phyloP scores from a whole-genome alignment of 805 yeast species.

The Metschnikowia santaceciliae region DNA sequence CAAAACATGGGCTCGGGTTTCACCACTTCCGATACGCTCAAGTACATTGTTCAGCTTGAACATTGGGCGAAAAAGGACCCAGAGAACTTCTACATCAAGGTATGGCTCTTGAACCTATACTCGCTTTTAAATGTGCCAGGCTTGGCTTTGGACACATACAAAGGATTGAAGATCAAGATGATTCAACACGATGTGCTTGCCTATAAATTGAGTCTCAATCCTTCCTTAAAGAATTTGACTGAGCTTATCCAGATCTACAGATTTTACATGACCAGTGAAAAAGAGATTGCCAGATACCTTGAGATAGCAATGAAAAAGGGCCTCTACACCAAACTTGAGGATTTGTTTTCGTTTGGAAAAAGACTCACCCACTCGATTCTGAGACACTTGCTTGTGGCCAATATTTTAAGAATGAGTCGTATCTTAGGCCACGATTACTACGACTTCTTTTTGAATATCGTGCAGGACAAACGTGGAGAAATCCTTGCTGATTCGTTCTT shows the following conservation, averaged over 20 bases:
- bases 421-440: conserved; percentile 29
- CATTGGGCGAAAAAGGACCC: conserved; percentile 51
- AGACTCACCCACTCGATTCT: conserved; percentile 50
- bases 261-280: conserved; percentile 53
- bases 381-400: conserved; percentile 34
- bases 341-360: conserved; percentile 58
- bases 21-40: conserved; percentile 24
- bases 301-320: conserved; percentile 53
- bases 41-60: conserved; percentile 56
- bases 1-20: conserved; percentile 18
- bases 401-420: conserved; percentile 31
- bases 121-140: conserved; percentile 51
- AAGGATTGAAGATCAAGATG: conserved; percentile 59
- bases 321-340: conserved; percentile 62
- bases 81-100: conserved; percentile 66
- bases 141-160: conserved; percentile 48
- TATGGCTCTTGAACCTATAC: conserved; percentile 70
- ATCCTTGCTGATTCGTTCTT: conserved; percentile 13
- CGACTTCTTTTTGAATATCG: conserved; percentile 22
- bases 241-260: conserved; percentile 30
- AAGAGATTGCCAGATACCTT: conserved; percentile 48
- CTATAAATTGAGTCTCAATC: conserved; percentile 45
- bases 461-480: conserved; percentile 15
- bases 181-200: conserved; percentile 72
- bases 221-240: conserved; percentile 38